Conservation (phyloP, 2,329 filamentous ascomycete genomes). For the Cytospora paraplurivora region DNA sequence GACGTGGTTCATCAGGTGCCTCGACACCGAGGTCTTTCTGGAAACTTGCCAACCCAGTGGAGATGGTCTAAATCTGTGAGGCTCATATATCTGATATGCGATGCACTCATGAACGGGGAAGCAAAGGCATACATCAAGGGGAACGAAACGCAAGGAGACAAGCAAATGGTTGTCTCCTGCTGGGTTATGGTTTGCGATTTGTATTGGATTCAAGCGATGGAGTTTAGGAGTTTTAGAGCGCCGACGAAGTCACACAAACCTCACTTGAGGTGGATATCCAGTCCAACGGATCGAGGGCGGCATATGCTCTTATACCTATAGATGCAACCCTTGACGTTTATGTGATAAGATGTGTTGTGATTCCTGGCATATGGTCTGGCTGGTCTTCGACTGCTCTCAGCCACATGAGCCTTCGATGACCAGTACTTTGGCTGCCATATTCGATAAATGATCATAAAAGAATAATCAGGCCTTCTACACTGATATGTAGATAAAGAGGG, state of each 20-base stretch:
- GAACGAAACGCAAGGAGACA: neutral
- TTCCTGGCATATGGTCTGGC: no score
- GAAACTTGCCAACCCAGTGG: slow-evolving; percentile 18
- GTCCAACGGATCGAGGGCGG: neutral
- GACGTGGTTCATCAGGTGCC: slow-evolving; percentile 4
- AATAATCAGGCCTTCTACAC: no score
- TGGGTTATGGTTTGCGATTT: neutral
- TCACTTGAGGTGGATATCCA: neutral
- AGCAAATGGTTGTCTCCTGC: neutral
- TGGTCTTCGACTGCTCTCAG: neutral
- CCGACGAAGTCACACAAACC: neutral
- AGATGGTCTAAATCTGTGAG: slow-evolving; percentile 6
- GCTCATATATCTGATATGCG: neutral
- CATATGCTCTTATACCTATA: slow-evolving; percentile 1
- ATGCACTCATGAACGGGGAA: neutral
- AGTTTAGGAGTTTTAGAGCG: slow-evolving; percentile 4
- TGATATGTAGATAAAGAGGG: no score
- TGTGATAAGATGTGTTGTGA: neutral
- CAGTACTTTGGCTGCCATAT: no score
- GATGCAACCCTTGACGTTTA: neutral
- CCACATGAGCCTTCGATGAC: no score
- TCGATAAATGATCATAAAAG: no score
- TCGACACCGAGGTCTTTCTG: slow-evolving; percentile 24
- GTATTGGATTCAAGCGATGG: slow-evolving; percentile 3
- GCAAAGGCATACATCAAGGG: neutral